Percentiles rank a stretch among this genome's conserved stretches.
Evolutionary conservation across 495 filamentous ascomycete species (phyloP).

Genomic region (Neurospora sp.): DNA sequence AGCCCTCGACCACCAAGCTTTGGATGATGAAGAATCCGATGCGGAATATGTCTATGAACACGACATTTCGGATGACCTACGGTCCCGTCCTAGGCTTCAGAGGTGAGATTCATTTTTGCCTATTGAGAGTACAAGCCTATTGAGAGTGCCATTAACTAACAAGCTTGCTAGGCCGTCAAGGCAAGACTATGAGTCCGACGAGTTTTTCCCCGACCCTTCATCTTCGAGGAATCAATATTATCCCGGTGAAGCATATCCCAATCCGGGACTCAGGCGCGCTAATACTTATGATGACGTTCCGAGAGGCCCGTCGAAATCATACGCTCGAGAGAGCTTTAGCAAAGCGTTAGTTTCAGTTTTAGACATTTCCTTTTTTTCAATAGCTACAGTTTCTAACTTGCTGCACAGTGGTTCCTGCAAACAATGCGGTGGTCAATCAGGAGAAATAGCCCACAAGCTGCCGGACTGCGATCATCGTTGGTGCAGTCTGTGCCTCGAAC

Average conservation of each 20-base stretch:
- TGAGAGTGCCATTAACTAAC: slow-evolving; percentile 8
- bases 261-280: neutral
- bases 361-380: neutral
- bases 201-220: slow-evolving; percentile 10
- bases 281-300: neutral
- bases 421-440: neutral
- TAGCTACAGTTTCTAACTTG: neutral
- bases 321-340: neutral
- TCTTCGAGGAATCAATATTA: slow-evolving; percentile 2
- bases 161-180: slow-evolving; percentile 13
- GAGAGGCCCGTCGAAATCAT: neutral
- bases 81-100: slow-evolving; percentile 24
- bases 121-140: neutral
- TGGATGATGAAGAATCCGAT: slow-evolving; percentile 12
- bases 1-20: neutral
- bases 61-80: slow-evolving; percentile 22
- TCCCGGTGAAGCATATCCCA: neutral
- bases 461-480: slow-evolving; percentile 57
- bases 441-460: slow-evolving; percentile 4
- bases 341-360: neutral
- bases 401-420: neutral
- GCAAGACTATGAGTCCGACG: slow-evolving; percentile 31
- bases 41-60: slow-evolving; percentile 13
- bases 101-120: slow-evolving; percentile 20
- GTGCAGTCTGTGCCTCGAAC: slow-evolving; percentile 63